These are phyloP conservation scores for Aquilaria agallochum DNA, from an alignment of 441 rosid genomes.

Conservation along the genomic window DNA sequence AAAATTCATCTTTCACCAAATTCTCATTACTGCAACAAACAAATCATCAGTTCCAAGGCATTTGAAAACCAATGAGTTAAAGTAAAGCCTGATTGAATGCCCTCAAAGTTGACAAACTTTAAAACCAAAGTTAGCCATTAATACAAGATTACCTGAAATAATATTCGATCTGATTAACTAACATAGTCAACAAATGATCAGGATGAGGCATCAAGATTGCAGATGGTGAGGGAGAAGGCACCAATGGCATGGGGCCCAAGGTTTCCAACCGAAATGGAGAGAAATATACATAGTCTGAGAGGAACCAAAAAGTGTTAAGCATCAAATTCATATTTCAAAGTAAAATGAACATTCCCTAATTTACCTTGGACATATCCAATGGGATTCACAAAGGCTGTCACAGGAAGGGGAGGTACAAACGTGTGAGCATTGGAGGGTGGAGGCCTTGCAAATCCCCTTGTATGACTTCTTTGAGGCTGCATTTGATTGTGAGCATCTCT, in stretches of 20 bases:
- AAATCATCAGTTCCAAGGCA: slow-evolving; percentile 1
- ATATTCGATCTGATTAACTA: slow-evolving; percentile 40
- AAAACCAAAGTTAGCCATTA: neutral
- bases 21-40: slow-evolving; percentile 32
- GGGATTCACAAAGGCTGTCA: slow-evolving; percentile 21
- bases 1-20: slow-evolving; percentile 37
- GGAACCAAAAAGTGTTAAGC: slow-evolving; percentile 1
- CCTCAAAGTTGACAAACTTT: neutral
- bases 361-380: slow-evolving; percentile 23
- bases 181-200: slow-evolving; percentile 17
- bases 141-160: slow-evolving; percentile 41
- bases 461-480: slow-evolving; percentile 27
- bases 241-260: slow-evolving; percentile 23
- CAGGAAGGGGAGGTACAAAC: slow-evolving; percentile 20
- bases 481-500: slow-evolving; percentile 24
- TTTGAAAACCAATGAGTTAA: neutral
- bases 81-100: neutral
- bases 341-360: neutral
- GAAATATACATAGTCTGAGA: slow-evolving; percentile 27
- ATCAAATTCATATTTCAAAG: slow-evolving; percentile 6
- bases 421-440: slow-evolving; percentile 22
- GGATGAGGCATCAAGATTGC: slow-evolving; percentile 23
- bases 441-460: slow-evolving; percentile 33
- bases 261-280: slow-evolving; percentile 26
- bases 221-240: slow-evolving; percentile 22